Evolutionary conservation across 2,329 filamentous ascomycete genomes (phyloP), one percentile per base, ranked within the genome.

Genomic region (Fusarium humuli): DNA sequence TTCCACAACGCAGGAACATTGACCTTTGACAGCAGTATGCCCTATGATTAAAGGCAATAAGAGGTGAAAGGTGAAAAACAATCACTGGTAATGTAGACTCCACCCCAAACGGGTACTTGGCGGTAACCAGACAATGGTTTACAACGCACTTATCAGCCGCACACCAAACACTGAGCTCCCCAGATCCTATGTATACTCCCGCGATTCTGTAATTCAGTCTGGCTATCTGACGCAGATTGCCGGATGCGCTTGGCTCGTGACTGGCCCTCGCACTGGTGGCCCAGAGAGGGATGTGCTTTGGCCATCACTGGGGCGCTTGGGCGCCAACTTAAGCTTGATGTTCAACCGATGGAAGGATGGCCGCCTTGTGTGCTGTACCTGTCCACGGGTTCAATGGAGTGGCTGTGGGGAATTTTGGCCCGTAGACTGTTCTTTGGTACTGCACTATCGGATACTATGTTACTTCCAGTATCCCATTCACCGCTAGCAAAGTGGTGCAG

Each of bases 191-290:
- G 50, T 47, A 6, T 40, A 41, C 14, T 65, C 45, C 50, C 40
- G 40, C 40, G 27, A 48, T 61, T 65, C 61, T 55, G 34, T 22
- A 23, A 30, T 22, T 48, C 41, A 32, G 41, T 63, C 32, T 61
- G n/a, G 47, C 37, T 54, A 47, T 58, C 18, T 49, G 29, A 46
- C 30, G 41, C 47, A 66, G 45, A 37, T 66, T 66, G 25, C 44
- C 47, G 42, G 27, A 45, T 60, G 47, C 46, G 61, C 62, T 57
- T 47, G 23, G 49, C 34, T 50, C 44, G 18, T 64, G 25, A 58
- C 41, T 61, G 61, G 54, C 20, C 20, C 62, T 66, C 63, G 63
- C 62, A 66, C 63, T 46, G 63, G 47, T 67, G 55, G 40, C 63
- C 61, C 37, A 67, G 55, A 66, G 41, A 34, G 58, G 44, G 22